Percentiles rank a stretch among this genome's conserved stretches.
phyloP scores from a whole-genome alignment of 2,329 filamentous ascomycete species.

The Paecilomyces niveus region DNA sequence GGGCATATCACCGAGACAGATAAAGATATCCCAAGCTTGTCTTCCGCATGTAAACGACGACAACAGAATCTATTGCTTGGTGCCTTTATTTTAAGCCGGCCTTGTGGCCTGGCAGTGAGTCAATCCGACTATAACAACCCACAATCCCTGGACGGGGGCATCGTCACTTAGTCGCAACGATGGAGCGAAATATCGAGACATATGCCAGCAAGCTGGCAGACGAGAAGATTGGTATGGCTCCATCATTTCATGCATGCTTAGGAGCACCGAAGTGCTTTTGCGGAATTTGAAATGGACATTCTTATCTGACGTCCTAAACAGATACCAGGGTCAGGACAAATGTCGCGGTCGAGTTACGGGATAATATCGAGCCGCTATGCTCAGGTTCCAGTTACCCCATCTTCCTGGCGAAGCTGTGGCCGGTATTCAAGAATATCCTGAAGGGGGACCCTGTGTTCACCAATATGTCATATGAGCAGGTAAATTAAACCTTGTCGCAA shows the following conservation, averaged over 20 bases:
- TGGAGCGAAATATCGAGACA: slow-evolving; percentile 43
- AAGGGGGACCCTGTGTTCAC: slow-evolving; percentile 84
- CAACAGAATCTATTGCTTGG: slow-evolving; percentile 16
- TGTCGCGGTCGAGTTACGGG: slow-evolving; percentile 77
- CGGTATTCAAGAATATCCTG: slow-evolving; percentile 79
- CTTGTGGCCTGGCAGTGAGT: slow-evolving; percentile 30
- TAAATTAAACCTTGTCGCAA: slow-evolving; percentile 33
- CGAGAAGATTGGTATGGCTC: slow-evolving; percentile 37
- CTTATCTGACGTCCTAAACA: slow-evolving; percentile 28
- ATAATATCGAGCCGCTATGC: slow-evolving; percentile 78
- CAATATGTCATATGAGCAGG: slow-evolving; percentile 83
- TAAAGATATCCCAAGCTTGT: slow-evolving; percentile 5
- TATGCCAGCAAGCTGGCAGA: slow-evolving; percentile 44
- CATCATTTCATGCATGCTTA: neutral
- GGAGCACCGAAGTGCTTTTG: neutral
- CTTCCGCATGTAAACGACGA: slow-evolving; percentile 22
- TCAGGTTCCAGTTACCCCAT: slow-evolving; percentile 68
- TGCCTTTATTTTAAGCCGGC: slow-evolving; percentile 25
- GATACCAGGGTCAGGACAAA: slow-evolving; percentile 77
- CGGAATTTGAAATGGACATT: slow-evolving; percentile 2
- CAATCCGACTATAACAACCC: slow-evolving; percentile 12
- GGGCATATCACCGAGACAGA: neutral
- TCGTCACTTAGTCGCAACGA: slow-evolving; percentile 17
- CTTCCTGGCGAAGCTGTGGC: slow-evolving; percentile 83
- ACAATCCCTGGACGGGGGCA: slow-evolving; percentile 14